phyloP scores from a whole-genome alignment of 306 rosid genomes.

The Begonia fuchsioides region DNA sequence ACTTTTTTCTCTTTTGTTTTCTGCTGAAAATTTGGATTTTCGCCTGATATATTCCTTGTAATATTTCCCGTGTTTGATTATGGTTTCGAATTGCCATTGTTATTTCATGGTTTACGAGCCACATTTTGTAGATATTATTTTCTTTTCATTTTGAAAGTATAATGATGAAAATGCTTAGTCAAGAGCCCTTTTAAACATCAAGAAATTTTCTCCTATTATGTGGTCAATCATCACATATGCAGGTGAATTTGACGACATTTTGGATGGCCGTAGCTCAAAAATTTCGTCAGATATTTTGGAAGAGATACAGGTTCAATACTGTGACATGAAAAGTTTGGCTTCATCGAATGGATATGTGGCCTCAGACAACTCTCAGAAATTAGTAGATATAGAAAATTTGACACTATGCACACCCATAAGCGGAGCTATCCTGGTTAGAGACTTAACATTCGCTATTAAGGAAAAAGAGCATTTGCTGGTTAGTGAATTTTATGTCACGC shows the following conservation, averaged over 20 bases:
- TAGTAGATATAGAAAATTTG: conserved; percentile 60
- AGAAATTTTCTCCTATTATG: background rate
- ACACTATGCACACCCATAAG: conserved; percentile 64
- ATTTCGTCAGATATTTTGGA: conserved; percentile 35
- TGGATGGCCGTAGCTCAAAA: conserved; percentile 41
- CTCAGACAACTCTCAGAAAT: conserved; percentile 24
- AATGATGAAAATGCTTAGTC: too few species aligned
- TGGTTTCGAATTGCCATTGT: too few species aligned
- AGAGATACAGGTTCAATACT: conserved; percentile 40
- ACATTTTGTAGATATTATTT: background rate
- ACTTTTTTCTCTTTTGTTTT: too few species aligned
- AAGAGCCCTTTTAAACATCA: background rate
- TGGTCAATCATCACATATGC: conserved; percentile 14
- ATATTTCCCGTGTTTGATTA: too few species aligned
- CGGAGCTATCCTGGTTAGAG: conserved; percentile 48
- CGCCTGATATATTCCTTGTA: too few species aligned
- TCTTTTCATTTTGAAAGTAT: background rate
- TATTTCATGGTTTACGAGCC: too few species aligned
- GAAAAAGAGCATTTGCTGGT: conserved; percentile 69
- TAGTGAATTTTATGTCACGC: conserved; percentile 10
- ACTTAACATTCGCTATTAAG: conserved; percentile 44
- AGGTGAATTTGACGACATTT: conserved; percentile 87
- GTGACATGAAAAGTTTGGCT: conserved; percentile 25
- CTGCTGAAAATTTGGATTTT: too few species aligned
- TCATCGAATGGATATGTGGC: conserved; percentile 58